Percentiles rank a stretch among this genome's conserved stretches.
These are phyloP conservation scores for Aspergillus texensis DNA, from an alignment of 2,329 filamentous ascomycete genomes.

Conservation along the genomic window DNA sequence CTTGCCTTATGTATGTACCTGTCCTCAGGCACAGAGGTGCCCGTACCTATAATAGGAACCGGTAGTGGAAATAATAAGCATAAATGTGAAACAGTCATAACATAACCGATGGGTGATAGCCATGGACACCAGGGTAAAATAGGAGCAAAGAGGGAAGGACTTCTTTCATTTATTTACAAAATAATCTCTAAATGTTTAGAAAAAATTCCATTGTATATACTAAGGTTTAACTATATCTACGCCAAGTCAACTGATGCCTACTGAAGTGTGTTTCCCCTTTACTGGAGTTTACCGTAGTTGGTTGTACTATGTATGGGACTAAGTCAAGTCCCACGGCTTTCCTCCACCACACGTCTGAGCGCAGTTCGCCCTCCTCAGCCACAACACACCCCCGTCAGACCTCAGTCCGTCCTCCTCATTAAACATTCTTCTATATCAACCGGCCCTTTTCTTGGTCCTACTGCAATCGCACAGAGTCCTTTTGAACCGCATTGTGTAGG, in stretches of 20 bases:
- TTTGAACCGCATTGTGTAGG: slow-evolving; percentile 2
- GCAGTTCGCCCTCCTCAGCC: slow-evolving; percentile 9
- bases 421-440: not conserved
- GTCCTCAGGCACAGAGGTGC: not conserved
- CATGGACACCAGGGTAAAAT: not conserved
- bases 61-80: not conserved
- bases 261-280: not conserved
- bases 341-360: slow-evolving; percentile 21
- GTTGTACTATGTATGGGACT: slow-evolving; percentile 4
- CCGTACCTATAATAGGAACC: not conserved
- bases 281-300: not conserved
- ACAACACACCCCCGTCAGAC: slow-evolving; percentile 1
- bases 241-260: too few species aligned
- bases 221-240: not conserved
- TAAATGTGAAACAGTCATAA: not conserved
- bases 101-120: not conserved
- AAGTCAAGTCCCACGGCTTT: slow-evolving; percentile 5
- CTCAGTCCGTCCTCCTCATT: slow-evolving; percentile 3
- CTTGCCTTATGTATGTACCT: not conserved
- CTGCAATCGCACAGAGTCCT: not conserved
- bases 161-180: not conserved
- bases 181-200: not conserved
- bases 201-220: not conserved
- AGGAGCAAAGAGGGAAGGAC: not conserved
- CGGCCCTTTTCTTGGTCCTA: not conserved